Evolutionary conservation across 805 yeast genomes (phyloP).

Genomic region (Metschnikowia rubicola): DNA sequence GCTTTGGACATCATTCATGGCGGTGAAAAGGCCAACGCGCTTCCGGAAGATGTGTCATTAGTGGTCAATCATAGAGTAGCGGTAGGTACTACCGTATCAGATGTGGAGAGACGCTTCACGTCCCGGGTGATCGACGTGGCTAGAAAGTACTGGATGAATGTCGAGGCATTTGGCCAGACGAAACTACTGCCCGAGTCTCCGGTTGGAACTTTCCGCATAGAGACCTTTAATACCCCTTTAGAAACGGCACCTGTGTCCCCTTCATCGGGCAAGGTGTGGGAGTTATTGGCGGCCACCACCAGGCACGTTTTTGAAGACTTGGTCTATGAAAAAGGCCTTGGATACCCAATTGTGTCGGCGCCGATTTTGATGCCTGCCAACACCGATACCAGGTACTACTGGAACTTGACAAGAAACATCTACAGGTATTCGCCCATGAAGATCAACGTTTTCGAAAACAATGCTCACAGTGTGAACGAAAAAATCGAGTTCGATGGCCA

Average conservation of each 20-base stretch:
- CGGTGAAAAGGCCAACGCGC: slow-evolving; percentile 40
- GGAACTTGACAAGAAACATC: slow-evolving; percentile 59
- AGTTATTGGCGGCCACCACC: slow-evolving; percentile 40
- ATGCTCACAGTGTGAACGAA: slow-evolving; percentile 57
- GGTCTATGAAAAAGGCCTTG: slow-evolving; percentile 28
- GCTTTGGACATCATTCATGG: slow-evolving; percentile 33
- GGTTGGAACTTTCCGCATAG: slow-evolving; percentile 6
- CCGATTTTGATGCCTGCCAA: slow-evolving; percentile 66
- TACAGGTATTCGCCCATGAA: slow-evolving; percentile 57
- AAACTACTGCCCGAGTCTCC: background rate
- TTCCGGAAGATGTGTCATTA: slow-evolving; percentile 32
- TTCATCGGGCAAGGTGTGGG: slow-evolving; percentile 35
- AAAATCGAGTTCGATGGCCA: slow-evolving; percentile 53
- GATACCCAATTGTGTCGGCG: slow-evolving; percentile 40
- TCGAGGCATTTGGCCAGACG: slow-evolving; percentile 14
- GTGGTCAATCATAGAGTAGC: slow-evolving; percentile 36
- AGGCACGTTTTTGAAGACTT: slow-evolving; percentile 46
- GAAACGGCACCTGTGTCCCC: slow-evolving; percentile 17
- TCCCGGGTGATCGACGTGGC: slow-evolving; percentile 29
- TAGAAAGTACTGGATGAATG: slow-evolving; percentile 11
- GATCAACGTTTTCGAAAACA: slow-evolving; percentile 8
- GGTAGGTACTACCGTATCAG: slow-evolving; percentile 26
- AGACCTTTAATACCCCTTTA: slow-evolving; percentile 4
- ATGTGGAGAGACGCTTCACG: slow-evolving; percentile 21
- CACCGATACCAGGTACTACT: slow-evolving; percentile 67